Evolutionary conservation across 2,329 filamentous ascomycete species (phyloP).

Genomic region (Grosmannia huntii): DNA sequence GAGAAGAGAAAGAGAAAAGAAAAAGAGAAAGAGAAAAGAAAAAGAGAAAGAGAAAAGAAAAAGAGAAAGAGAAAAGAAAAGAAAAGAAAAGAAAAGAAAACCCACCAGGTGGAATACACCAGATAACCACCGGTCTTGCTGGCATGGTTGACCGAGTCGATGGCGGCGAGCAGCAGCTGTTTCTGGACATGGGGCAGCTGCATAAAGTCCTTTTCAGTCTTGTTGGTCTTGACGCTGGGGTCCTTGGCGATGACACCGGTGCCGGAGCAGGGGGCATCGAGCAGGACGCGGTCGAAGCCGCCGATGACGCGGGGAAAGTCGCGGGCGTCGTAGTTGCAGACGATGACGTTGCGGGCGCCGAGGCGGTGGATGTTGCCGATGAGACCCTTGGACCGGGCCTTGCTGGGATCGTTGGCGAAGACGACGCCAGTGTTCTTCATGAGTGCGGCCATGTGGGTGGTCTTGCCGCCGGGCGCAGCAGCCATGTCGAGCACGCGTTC

Average conservation of each 20-base stretch:
- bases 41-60: background rate
- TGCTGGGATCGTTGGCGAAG: conserved; percentile 94
- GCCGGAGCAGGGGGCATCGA: conserved; percentile 91
- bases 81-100: background rate
- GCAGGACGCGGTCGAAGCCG: conserved; percentile 86
- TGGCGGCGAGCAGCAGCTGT: conserved; percentile 81
- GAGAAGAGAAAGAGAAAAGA: no score
- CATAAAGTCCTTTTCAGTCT: conserved; percentile 90
- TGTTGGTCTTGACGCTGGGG: conserved; percentile 94
- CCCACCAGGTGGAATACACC: conserved; percentile 80
- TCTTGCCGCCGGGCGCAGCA: conserved; percentile 89
- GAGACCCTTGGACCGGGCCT: conserved; percentile 84
- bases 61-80: background rate
- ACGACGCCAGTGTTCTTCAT: conserved; percentile 97
- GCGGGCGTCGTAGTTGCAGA: conserved; percentile 89
- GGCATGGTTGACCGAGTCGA: conserved; percentile 90
- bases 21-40: background rate
- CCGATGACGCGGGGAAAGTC: conserved; percentile 92
- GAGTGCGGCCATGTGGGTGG: conserved; percentile 86
- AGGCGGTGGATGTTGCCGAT: conserved; percentile 97
- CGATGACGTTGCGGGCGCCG: conserved; percentile 84
- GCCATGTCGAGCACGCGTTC: conserved; percentile 92
- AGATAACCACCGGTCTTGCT: conserved; percentile 92
- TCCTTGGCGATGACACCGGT: conserved; percentile 98
- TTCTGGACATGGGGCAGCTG: conserved; percentile 89